phyloP scores from a whole-genome alignment of 108 stramenopile genomes.

The Cylindrotheca fusiformis region DNA sequence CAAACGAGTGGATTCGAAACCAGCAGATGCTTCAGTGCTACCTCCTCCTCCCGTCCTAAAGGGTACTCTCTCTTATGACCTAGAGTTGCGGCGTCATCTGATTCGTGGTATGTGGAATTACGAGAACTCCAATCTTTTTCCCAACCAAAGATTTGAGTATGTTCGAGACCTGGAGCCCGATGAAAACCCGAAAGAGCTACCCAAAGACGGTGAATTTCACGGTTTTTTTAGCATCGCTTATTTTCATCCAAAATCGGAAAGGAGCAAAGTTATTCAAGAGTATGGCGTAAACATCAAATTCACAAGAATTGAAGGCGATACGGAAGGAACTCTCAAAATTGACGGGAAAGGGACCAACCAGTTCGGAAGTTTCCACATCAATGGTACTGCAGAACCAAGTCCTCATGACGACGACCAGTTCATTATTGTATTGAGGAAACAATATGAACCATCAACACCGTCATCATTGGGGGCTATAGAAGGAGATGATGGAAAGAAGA shows the following conservation, averaged over 20 bases:
- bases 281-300: conserved; percentile 75
- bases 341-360: conserved; percentile 75
- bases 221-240: conserved; percentile 79
- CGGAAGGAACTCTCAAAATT: conserved; percentile 42
- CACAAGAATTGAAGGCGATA: conserved; percentile 38
- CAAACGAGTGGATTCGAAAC: too few species aligned
- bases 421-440: conserved; percentile 61
- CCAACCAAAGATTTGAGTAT: conserved; percentile 79
- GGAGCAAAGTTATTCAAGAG: conserved; percentile 66
- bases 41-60: conserved; percentile 57
- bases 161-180: conserved; percentile 54
- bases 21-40: conserved; percentile 11
- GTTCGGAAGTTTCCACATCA: conserved; percentile 71
- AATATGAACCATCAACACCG: conserved; percentile 40
- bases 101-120: conserved; percentile 89
- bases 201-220: conserved; percentile 78
- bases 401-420: conserved; percentile 51
- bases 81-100: conserved; percentile 63
- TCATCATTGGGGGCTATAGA: conserved; percentile 13
- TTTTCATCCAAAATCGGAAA: conserved; percentile 48
- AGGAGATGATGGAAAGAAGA: conserved; percentile 11
- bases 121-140: conserved; percentile 55
- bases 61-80: conserved; percentile 78
- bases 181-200: conserved; percentile 62
- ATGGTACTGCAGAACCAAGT: conserved; percentile 64